Percentiles rank a stretch among this genome's conserved stretches.
Evolutionary conservation across 2,329 filamentous ascomycete species (phyloP).

Genomic region (Macrophomina phaseolina): DNA sequence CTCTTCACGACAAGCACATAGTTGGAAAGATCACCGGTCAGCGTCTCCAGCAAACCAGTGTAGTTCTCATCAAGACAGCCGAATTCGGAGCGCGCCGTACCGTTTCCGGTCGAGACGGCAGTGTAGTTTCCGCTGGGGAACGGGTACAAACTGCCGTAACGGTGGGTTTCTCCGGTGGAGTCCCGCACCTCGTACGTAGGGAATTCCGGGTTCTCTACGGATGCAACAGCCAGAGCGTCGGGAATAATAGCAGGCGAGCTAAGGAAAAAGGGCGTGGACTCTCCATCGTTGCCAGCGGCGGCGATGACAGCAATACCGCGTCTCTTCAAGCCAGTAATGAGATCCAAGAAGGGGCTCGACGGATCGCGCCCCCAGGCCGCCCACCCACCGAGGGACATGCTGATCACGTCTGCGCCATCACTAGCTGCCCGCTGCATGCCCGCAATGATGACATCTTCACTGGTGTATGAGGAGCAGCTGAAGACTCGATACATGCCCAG

Average conservation of each 20-base stretch:
- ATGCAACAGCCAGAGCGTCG: slow-evolving; percentile 53
- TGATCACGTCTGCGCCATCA: slow-evolving; percentile 50
- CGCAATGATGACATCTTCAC: slow-evolving; percentile 62
- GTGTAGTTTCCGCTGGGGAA: slow-evolving; percentile 18
- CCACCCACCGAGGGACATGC: slow-evolving; percentile 39
- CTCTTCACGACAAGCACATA: neutral
- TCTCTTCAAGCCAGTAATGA: slow-evolving; percentile 50
- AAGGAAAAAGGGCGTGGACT: slow-evolving; percentile 55
- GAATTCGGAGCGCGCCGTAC: neutral
- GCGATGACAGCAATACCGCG: slow-evolving; percentile 58
- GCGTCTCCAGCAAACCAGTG: neutral
- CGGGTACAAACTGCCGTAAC: slow-evolving; percentile 1
- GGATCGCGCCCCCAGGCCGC: slow-evolving; percentile 33
- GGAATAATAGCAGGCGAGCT: slow-evolving; percentile 49
- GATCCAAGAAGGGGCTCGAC: slow-evolving; percentile 46
- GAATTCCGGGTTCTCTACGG: slow-evolving; percentile 46
- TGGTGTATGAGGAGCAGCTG: slow-evolving; percentile 57
- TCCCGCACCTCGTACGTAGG: slow-evolving; percentile 31
- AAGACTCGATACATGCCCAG: slow-evolving; percentile 66
- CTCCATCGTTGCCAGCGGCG: slow-evolving; percentile 59
- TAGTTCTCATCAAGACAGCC: neutral
- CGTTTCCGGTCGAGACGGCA: neutral
- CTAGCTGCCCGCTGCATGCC: slow-evolving; percentile 67
- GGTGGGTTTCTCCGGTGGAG: neutral
- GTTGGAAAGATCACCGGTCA: neutral